These are phyloP conservation scores for Terfezia claveryi DNA, from an alignment of 495 filamentous ascomycete species.

Conservation along the genomic window DNA sequence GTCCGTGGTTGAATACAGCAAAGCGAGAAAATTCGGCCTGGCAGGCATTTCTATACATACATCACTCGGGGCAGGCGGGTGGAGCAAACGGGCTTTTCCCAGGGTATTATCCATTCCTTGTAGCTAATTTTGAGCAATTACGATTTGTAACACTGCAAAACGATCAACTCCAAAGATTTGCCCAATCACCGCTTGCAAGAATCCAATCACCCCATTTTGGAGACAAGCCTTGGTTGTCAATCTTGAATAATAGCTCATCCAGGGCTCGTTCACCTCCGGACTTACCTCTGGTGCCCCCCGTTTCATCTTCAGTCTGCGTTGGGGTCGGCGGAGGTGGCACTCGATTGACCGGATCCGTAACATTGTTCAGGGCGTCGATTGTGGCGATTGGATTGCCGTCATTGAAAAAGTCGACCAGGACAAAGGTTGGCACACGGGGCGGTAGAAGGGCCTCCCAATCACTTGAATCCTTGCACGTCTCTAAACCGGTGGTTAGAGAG, in stretches of 20 bases:
- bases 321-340: background rate
- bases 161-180: too few relatives aligned
- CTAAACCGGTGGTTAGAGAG: slow-evolving; percentile 32
- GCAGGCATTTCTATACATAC: too few relatives aligned
- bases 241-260: background rate
- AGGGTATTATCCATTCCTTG: too few relatives aligned
- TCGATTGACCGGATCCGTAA: background rate
- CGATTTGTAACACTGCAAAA: too few relatives aligned
- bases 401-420: slow-evolving; percentile 49
- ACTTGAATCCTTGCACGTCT: slow-evolving; percentile 23
- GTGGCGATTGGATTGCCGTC: slow-evolving; percentile 33
- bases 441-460: slow-evolving; percentile 29
- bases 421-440: slow-evolving; percentile 25
- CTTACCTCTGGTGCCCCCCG: background rate
- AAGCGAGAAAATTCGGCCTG: too few relatives aligned
- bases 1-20: too few relatives aligned
- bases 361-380: slow-evolving; percentile 22
- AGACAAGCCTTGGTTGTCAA: background rate
- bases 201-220: background rate
- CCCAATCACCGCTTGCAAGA: background rate
- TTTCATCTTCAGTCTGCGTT: background rate
- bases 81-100: too few relatives aligned
- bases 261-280: background rate
- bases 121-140: too few relatives aligned
- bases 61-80: too few relatives aligned